A percentile compares a stretch with the other conserved stretches of the same genome.
Conservation (phyloP, 2,329 filamentous ascomycete species). For the Curvularia hawaiiensis region DNA sequence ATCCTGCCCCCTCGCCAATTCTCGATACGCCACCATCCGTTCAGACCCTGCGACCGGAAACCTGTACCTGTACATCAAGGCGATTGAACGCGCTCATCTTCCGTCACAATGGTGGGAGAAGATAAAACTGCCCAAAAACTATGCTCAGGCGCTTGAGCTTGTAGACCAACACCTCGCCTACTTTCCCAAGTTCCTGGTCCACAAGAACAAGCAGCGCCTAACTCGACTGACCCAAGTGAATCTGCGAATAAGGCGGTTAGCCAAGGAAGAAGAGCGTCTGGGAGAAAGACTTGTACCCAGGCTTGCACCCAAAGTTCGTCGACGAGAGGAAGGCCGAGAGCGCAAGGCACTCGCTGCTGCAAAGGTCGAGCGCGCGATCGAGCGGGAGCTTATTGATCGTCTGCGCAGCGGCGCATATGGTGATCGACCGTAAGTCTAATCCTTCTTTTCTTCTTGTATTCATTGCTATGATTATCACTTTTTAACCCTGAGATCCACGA, state of each 20-base stretch:
- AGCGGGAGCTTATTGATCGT: slow-evolving; percentile 90
- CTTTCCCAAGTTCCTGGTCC: slow-evolving; percentile 90
- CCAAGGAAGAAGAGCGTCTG: slow-evolving; percentile 85
- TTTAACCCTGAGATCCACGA: slow-evolving; percentile 18
- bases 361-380: slow-evolving; percentile 94
- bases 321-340: slow-evolving; percentile 56
- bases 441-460: background rate
- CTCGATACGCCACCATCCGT: slow-evolving; percentile 89
- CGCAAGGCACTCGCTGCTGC: slow-evolving; percentile 64
- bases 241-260: slow-evolving; percentile 75
- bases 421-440: slow-evolving; percentile 67
- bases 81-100: slow-evolving; percentile 71
- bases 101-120: slow-evolving; percentile 94
- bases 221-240: slow-evolving; percentile 91
- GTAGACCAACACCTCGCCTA: slow-evolving; percentile 69
- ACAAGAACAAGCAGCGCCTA: slow-evolving; percentile 96
- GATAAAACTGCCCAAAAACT: slow-evolving; percentile 88
- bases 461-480: slow-evolving; percentile 16
- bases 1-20: slow-evolving; percentile 89
- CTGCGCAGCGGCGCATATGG: slow-evolving; percentile 92
- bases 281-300: slow-evolving; percentile 89
- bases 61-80: slow-evolving; percentile 95
- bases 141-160: slow-evolving; percentile 84
- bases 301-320: slow-evolving; percentile 83
- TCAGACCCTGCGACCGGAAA: slow-evolving; percentile 78